Evolutionary conservation across 495 filamentous ascomycete species (phyloP).

Genomic region (Trichoderma parareesei): DNA sequence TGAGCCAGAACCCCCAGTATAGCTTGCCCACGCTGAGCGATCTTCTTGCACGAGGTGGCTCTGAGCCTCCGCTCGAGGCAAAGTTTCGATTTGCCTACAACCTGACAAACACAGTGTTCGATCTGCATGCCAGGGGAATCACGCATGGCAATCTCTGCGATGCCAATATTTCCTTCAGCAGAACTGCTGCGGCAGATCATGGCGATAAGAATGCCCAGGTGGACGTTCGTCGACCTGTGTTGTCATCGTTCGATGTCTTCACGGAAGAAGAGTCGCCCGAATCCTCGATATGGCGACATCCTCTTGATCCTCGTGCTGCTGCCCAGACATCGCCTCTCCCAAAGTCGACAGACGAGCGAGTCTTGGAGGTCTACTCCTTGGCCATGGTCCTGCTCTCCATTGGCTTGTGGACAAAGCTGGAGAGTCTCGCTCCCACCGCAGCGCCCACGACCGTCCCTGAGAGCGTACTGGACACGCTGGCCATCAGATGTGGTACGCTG

Average conservation of each 20-base stretch:
- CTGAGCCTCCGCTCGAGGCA: constrained; percentile 58
- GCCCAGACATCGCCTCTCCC: constrained; percentile 43
- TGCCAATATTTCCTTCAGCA: constrained; percentile 74
- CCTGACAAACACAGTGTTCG: constrained; percentile 64
- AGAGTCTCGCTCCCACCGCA: constrained; percentile 43
- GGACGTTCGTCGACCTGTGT: constrained; percentile 64
- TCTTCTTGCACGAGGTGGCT: constrained; percentile 43
- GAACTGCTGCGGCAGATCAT: constrained; percentile 33
- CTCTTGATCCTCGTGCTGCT: constrained; percentile 56
- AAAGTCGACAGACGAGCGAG: constrained; percentile 40
- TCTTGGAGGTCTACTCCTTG: constrained; percentile 77
- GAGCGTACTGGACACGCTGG: constrained; percentile 50
- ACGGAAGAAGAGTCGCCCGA: constrained; percentile 48
- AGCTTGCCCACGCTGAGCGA: constrained; percentile 41
- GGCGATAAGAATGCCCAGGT: constrained; percentile 39
- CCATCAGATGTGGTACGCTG: constrained; percentile 61
- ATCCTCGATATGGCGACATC: constrained; percentile 58
- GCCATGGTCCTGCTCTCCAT: constrained; percentile 80
- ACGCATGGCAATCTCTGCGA: constrained; percentile 75
- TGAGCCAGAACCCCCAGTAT: constrained; percentile 40
- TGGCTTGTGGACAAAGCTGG: constrained; percentile 77
- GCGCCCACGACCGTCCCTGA: constrained; percentile 29
- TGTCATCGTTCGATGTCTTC: constrained; percentile 77
- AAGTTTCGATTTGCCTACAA: constrained; percentile 79
- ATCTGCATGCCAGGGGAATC: constrained; percentile 65